Evolutionary conservation across 2,329 filamentous ascomycete species (phyloP).

Genomic region (Clarireedia hainanense): DNA sequence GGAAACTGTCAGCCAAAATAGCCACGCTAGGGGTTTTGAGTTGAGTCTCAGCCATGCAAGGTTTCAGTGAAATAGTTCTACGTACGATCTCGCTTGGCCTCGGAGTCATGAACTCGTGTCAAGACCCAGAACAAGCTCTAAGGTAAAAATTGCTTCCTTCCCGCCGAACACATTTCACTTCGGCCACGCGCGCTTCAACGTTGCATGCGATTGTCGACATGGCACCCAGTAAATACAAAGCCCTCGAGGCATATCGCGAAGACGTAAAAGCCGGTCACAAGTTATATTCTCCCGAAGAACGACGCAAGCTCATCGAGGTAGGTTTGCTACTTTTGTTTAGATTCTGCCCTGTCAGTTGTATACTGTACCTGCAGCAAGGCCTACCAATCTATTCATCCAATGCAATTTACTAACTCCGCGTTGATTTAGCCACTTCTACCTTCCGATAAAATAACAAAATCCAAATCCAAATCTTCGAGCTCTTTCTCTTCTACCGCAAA

Average conservation of each 20-base stretch:
- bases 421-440: conserved; percentile 28
- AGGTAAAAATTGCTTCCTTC: too few relatives aligned
- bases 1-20: too few relatives aligned
- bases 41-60: too few relatives aligned
- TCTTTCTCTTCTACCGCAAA: conserved; percentile 10
- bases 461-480: conserved; percentile 16
- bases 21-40: too few relatives aligned
- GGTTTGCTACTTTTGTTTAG: conserved; percentile 3
- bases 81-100: conserved; percentile 5
- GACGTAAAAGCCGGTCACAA: conserved; percentile 38
- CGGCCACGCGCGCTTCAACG: too few relatives aligned
- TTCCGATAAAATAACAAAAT: conserved; percentile 22
- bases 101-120: conserved; percentile 1
- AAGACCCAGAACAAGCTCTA: not conserved
- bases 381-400: conserved; percentile 1
- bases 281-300: conserved; percentile 36
- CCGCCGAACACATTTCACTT: too few relatives aligned
- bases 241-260: conserved; percentile 34
- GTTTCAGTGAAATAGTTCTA: not conserved
- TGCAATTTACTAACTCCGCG: conserved; percentile 10
- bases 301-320: conserved; percentile 40
- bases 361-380: conserved; percentile 5
- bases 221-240: conserved; percentile 3
- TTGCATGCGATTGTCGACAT: not conserved
- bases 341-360: not conserved